Base-by-base conservation (phyloP, 208 protist species). In the Strigomonas culicis region DNA sequence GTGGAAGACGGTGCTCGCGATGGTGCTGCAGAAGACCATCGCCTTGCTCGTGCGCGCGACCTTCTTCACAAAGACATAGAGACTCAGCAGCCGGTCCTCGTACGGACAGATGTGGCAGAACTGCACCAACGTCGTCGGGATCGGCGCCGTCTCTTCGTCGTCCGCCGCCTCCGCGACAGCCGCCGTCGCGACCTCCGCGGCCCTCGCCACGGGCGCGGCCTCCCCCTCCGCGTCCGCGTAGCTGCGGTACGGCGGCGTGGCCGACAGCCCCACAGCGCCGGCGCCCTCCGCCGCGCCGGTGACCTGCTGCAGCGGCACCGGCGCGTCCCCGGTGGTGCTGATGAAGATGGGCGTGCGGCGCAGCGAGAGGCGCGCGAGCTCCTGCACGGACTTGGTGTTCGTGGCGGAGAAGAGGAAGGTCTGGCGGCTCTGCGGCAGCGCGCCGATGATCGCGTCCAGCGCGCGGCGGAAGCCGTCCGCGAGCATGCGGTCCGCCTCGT, bases 401-500 rank as follows among this genome's bases (percentile, higher is more conserved):
- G 98, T 99, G 0, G 98, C 98, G 30, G 95, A 98, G 77, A 99
- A 99, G 44, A 99, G 72, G 28, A 98, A 88, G 22, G 97, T 99
- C 77, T 99, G 98, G 17, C 98, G 68, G 50, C 97, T 88, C 19
- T 92, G 86, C 32, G 97, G 84, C 21, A 96, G 72, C 21, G 51
- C 63, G 24, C 80, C 70, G 31, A 99, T 66, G 63, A 99, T 93
- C 19, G 86, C 77, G 51, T 89, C 93, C n/a, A 99, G 96, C 78
- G 99, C 97, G 49, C 93, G 93, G 75, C 99, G 96, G 69, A 99
- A 99, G 60, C 98, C 99, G 79, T 99, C 98, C 65, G 99, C 98
- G 7, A 99, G 88, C 97, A 99, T 99, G 55, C 98, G 86, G 76
- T 99, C 98, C 0, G 98, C 98, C 77, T 99, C 98, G 74, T 99